Evolutionary conservation across 345 rosid genomes (phyloP).

Genomic region (Hirschfeldia incana): DNA sequence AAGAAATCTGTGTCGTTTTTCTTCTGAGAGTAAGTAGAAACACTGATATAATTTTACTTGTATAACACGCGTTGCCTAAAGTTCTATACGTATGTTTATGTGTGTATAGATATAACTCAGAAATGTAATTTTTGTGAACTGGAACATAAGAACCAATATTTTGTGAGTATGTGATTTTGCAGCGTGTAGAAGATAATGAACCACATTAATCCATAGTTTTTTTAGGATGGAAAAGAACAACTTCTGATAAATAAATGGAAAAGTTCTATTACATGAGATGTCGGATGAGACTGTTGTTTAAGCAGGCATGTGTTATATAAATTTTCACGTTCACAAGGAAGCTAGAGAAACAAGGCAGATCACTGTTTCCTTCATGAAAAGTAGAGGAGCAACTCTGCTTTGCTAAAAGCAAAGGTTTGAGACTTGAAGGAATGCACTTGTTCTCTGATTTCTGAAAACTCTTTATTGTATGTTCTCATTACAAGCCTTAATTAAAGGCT

Average conservation of each 20-base stretch:
- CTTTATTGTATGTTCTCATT: not conserved
- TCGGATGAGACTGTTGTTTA: not conserved
- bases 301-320: too few relatives aligned
- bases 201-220: too few relatives aligned
- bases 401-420: not conserved
- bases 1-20: conserved; percentile 53
- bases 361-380: not conserved
- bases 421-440: not conserved
- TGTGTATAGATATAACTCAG: not conserved
- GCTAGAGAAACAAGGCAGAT: not conserved
- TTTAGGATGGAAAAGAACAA: too few relatives aligned
- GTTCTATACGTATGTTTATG: too few relatives aligned
- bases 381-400: not conserved
- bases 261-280: not conserved
- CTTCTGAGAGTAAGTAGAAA: conserved; percentile 27
- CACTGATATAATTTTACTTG: not conserved
- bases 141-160: not conserved
- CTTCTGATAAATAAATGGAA: not conserved
- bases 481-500: too few relatives aligned
- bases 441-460: not conserved
- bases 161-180: conserved; percentile 16
- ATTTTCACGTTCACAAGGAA: not conserved
- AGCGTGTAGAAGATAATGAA: not conserved
- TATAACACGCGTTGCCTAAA: not conserved
- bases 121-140: conserved; percentile 28